phyloP scores from a whole-genome alignment of 1,139 yeast genomes.

The Geotrichum cucujoidarum region DNA sequence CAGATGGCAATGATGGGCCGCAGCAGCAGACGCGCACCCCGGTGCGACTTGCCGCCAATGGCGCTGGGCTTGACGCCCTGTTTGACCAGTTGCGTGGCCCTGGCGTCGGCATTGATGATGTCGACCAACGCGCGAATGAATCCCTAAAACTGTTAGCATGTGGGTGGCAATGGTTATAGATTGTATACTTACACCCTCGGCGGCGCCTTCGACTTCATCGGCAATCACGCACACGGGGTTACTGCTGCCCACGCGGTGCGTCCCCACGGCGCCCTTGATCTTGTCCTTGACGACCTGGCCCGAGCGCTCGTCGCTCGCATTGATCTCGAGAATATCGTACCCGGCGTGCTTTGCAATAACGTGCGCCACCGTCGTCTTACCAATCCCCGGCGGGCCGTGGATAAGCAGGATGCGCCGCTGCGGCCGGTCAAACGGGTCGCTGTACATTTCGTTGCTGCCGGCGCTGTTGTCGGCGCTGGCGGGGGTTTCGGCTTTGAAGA shows the following conservation, averaged over 20 bases:
- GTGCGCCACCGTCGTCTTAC: conserved; percentile 88
- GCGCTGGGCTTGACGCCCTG: conserved; percentile 4
- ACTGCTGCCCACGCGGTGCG: conserved; percentile 51
- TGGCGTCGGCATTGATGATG: conserved; percentile 54
- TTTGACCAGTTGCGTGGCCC: conserved; percentile 29
- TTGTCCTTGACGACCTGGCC: conserved; percentile 55
- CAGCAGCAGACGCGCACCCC: conserved; percentile 44
- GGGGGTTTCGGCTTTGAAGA: conserved; percentile 37
- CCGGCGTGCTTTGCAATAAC: conserved; percentile 79
- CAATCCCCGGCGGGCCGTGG: conserved; percentile 95
- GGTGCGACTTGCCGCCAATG: conserved; percentile 13
- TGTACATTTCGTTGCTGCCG: conserved; percentile 17
- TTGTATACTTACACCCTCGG: conserved; percentile 46
- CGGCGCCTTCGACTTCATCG: conserved; percentile 90
- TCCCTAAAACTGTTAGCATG: conserved; percentile 40
- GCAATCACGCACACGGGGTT: conserved; percentile 76
- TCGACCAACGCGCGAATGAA: conserved; percentile 66
- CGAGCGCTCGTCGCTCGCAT: conserved; percentile 82
- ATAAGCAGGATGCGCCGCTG: conserved; percentile 61
- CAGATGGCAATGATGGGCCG: conserved; percentile 93
- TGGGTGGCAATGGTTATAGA: no score
- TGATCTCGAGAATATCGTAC: conserved; percentile 74
- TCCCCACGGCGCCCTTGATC: conserved; percentile 64
- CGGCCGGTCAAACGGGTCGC: conserved; percentile 68
- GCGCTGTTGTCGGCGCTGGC: conserved; percentile 18